Evolutionary conservation across 2,329 filamentous ascomycete genomes (phyloP).

Genomic region (Gyromitra esculenta): DNA sequence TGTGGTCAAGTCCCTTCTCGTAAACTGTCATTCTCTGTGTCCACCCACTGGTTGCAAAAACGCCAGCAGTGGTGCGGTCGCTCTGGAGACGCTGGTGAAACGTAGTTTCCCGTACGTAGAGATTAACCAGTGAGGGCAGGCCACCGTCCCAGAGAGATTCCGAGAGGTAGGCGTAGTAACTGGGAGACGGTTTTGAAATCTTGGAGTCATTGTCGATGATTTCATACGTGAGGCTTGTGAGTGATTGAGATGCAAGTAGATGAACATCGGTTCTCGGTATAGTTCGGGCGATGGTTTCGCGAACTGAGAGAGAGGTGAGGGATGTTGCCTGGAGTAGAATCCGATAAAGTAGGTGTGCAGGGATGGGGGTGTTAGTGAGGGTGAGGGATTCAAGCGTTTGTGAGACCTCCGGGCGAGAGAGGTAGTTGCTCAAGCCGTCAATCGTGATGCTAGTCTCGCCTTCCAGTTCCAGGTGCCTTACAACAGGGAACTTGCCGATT

Average conservation of each 20-base stretch:
- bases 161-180: conserved; percentile 86
- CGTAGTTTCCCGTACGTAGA: conserved; percentile 85
- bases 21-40: conserved; percentile 48
- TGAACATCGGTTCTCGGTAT: conserved; percentile 69
- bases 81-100: conserved; percentile 77
- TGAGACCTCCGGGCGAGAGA: conserved; percentile 66
- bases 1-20: conserved; percentile 50
- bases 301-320: conserved; percentile 66
- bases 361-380: conserved; percentile 66
- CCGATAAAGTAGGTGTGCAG: conserved; percentile 59
- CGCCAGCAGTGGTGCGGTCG: conserved; percentile 40
- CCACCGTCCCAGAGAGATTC: conserved; percentile 80
- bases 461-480: conserved; percentile 71
- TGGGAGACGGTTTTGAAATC: conserved; percentile 64
- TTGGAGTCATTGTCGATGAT: conserved; percentile 70
- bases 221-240: conserved; percentile 82
- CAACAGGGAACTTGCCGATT: conserved; percentile 65
- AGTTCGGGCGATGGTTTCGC: conserved; percentile 67
- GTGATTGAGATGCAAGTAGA: conserved; percentile 73
- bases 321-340: conserved; percentile 60
- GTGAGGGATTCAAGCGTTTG: conserved; percentile 68
- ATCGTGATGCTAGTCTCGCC: conserved; percentile 65
- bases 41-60: conserved; percentile 50
- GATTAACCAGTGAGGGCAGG: conserved; percentile 75
- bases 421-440: conserved; percentile 73